Base-by-base conservation (phyloP, 306 rosid genomes). In the Dryas octopetala region DNA sequence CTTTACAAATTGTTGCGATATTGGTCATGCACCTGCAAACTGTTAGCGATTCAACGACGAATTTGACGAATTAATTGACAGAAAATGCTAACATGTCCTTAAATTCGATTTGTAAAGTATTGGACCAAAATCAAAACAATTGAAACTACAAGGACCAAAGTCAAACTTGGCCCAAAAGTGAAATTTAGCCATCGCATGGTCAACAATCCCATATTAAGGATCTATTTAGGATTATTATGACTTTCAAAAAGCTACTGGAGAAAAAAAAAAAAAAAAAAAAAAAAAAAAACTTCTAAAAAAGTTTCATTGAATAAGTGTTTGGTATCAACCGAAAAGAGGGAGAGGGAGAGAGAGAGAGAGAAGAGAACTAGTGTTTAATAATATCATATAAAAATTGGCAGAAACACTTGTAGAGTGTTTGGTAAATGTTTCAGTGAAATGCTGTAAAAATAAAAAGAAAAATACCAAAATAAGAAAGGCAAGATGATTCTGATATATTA, bases 401-500 rank as follows among this genome's bases (percentile, higher is more conserved):
- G 73, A 69, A 32, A 69, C 73, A 32, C 16, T 32, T 50, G 55
- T 51, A 68, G 46, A 28, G 60, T 28, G 16, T 7, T n/a, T 47
- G 8, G 50, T 64, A n/a, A 64, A 16, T 26, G 46, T 51, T 67
- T 53, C 19, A 7, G 49, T 62, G 2, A 15, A 62, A 62, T 40
- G 68, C 57, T 10, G 54, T 14, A 26, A 50, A 50, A 0, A 26
- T 4, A 17, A 10, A 45, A 54, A 15, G 1, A 32, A 61, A 61
- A 32, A 5, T 9, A 59, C 62, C 38, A 23, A 61, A 61, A 12
- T 23, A 61, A 61, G 46, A 0, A 11, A 14, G 66, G 66, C 32
- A 58, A 58, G 4, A 17, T 8, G 6, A 23, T 3, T 7, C 23
- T 58, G 16, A 23, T 11, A 23, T 58, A 9, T 17, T 8, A 58